These are phyloP conservation scores for Aplosporella prunicola DNA, from an alignment of 2,329 filamentous ascomycete genomes.

Conservation along the genomic window DNA sequence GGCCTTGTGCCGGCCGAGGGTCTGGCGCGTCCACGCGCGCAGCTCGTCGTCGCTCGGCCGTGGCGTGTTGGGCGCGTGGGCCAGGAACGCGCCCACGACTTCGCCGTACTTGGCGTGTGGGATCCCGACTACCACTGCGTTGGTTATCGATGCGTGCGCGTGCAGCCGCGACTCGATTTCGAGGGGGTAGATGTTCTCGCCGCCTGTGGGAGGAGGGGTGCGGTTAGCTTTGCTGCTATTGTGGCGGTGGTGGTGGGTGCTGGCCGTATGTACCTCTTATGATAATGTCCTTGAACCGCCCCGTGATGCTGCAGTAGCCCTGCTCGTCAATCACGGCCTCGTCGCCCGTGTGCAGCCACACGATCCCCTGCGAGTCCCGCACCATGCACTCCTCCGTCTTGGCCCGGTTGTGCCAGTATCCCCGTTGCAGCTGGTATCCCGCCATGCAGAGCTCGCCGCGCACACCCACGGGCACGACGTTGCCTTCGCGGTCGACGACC, in stretches of 20 bases:
- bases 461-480: constrained; percentile 56
- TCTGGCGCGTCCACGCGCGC: constrained; percentile 28
- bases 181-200: constrained; percentile 48
- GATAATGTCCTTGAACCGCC: constrained; percentile 71
- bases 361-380: constrained; percentile 50
- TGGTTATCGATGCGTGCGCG: constrained; percentile 50
- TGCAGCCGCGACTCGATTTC: constrained; percentile 68
- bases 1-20: constrained; percentile 39
- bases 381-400: constrained; percentile 66
- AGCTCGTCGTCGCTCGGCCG: constrained; percentile 26
- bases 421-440: constrained; percentile 64
- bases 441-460: constrained; percentile 68
- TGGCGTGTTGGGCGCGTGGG: constrained; percentile 12
- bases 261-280: constrained; percentile 47
- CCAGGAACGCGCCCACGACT: constrained; percentile 58
- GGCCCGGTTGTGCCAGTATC: constrained; percentile 57
- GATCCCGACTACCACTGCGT: constrained; percentile 62
- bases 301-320: constrained; percentile 61
- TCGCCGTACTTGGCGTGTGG: constrained; percentile 64
- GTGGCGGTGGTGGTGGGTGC: constrained; percentile 17
- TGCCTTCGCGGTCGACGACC: constrained; percentile 60
- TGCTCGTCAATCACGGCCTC: constrained; percentile 28
- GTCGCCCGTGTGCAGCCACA: constrained; percentile 32
- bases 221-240: constrained; percentile 1
- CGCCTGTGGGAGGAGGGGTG: constrained; percentile 18